These are phyloP conservation scores for Lignosus rhinocerotis DNA, from an alignment of 1,284 basidiomycete species.

Conservation along the genomic window DNA sequence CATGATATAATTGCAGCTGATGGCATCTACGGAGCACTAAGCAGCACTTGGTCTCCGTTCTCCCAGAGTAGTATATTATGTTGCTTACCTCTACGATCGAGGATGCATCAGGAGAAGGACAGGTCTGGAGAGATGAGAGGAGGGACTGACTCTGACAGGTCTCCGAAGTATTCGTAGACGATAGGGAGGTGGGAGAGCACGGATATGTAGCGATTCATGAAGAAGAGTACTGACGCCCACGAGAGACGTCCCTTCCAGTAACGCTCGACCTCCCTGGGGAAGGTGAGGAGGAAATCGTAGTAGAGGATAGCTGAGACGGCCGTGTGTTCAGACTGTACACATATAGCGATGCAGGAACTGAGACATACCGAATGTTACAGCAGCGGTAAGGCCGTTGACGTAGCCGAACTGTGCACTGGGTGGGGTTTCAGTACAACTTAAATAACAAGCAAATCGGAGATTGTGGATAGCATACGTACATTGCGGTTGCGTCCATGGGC, in stretches of 20 bases:
- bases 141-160: background rate
- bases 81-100: background rate
- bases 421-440: too few species aligned
- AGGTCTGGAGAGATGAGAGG: background rate
- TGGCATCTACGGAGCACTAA: background rate
- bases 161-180: background rate
- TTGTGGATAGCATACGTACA: background rate
- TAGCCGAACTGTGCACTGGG: background rate
- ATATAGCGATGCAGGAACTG: background rate
- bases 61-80: too few species aligned
- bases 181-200: background rate
- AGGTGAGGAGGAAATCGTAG: constrained; percentile 25
- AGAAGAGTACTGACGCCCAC: constrained; percentile 4
- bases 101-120: background rate
- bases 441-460: too few species aligned
- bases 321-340: background rate
- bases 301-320: background rate
- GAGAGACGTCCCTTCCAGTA: background rate
- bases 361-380: background rate
- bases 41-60: too few species aligned
- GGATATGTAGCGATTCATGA: constrained; percentile 1
- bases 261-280: constrained; percentile 27
- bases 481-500: too few species aligned
- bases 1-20: constrained; percentile 10
- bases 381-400: background rate